Evolutionary conservation across 129 eudicot species (phyloP).

Genomic region (Lactuca sativa): DNA sequence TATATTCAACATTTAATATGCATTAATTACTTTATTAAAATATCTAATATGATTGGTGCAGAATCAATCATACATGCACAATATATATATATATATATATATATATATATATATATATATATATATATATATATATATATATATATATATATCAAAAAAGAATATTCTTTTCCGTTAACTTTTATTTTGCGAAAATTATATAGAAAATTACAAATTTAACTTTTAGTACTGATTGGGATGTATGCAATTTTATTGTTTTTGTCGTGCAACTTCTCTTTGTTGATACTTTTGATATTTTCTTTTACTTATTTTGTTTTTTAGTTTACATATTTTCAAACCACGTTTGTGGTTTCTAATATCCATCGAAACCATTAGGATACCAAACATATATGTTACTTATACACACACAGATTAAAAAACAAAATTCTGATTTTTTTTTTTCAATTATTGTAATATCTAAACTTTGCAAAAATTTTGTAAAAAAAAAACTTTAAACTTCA

Average conservation of each 20-base stretch:
- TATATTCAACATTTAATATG: too few relatives aligned
- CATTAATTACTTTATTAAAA: too few relatives aligned
- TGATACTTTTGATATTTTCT: constrained; percentile 8
- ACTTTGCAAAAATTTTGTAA: neutral
- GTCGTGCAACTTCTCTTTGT: neutral
- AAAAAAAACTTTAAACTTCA: too few relatives aligned
- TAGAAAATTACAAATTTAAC: constrained; percentile 5
- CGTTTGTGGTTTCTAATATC: neutral
- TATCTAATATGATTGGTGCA: too few relatives aligned
- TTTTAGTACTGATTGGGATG: neutral
- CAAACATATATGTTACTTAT: neutral
- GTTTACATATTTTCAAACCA: constrained; percentile 2
- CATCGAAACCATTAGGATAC: neutral
- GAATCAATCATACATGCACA: too few relatives aligned
- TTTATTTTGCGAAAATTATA: neutral
- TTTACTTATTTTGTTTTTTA: neutral
- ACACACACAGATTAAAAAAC: neutral
- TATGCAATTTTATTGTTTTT: constrained; percentile 11
- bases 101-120: too few relatives aligned
- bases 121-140: too few relatives aligned
- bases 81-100: too few relatives aligned
- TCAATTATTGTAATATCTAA: neutral
- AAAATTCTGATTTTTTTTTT: too few relatives aligned
- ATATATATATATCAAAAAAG: too few relatives aligned
- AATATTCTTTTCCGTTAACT: neutral